A percentile compares a stretch with the other conserved stretches of the same genome.
Evolutionary conservation across 257 asterid genomes (phyloP).

Genomic region (Solanum paucissectum): DNA sequence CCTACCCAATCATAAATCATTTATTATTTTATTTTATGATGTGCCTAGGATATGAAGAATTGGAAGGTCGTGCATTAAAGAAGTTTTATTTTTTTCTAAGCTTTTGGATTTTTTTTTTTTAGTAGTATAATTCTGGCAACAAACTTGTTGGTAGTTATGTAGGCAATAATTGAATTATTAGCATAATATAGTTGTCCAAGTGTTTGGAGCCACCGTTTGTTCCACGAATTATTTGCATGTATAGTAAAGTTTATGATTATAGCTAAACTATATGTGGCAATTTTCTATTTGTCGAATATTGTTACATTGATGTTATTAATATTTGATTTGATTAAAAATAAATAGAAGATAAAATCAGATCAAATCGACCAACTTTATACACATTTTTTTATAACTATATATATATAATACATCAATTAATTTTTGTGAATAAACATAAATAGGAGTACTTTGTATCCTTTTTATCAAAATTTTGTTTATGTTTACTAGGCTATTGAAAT

Average conservation of each 20-base stretch:
- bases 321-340: not conserved
- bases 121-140: not conserved
- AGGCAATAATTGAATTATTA: not conserved
- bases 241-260: not conserved
- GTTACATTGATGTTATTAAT: not conserved
- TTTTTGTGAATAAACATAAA: not conserved
- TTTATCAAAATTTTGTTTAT: too few relatives aligned
- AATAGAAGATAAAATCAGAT: not conserved
- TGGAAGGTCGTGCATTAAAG: not conserved
- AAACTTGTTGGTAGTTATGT: not conserved
- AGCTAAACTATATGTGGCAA: not conserved
- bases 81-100: not conserved
- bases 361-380: not conserved
- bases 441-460: not conserved
- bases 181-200: not conserved
- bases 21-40: not conserved
- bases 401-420: too few relatives aligned
- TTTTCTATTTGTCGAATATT: not conserved
- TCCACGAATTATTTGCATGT: not conserved
- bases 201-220: not conserved
- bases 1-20: not conserved
- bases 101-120: not conserved
- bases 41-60: not conserved
- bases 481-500: not conserved
- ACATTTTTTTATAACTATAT: too few relatives aligned